These are phyloP conservation scores for Polysphondylium violaceum DNA, from an alignment of 78 protist genomes.

Conservation along the genomic window DNA sequence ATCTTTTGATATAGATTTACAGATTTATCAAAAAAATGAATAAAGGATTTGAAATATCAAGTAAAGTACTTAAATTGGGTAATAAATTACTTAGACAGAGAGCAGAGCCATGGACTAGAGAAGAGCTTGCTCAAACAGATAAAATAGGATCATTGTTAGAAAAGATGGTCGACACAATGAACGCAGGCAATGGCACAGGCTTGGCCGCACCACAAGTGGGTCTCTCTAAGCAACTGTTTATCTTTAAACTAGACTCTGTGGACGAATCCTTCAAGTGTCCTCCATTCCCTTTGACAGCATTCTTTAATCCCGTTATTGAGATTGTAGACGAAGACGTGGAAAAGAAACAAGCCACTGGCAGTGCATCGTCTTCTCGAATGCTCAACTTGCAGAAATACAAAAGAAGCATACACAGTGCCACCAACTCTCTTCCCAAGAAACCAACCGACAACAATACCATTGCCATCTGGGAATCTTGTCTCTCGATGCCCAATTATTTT, in stretches of 20 bases:
- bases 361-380: constrained; percentile 4
- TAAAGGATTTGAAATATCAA: constrained; percentile 21
- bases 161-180: constrained; percentile 21
- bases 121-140: constrained; percentile 11
- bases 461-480: constrained; percentile 46
- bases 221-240: constrained; percentile 39
- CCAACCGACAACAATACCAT: constrained; percentile 30
- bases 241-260: constrained; percentile 1
- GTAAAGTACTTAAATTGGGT: constrained; percentile 32
- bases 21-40: background rate
- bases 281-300: constrained; percentile 60
- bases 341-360: background rate
- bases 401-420: background rate
- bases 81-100: constrained; percentile 19
- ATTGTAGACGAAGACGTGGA: constrained; percentile 24
- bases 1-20: too few relatives aligned
- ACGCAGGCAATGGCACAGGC: constrained; percentile 27
- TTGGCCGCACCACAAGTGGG: constrained; percentile 75
- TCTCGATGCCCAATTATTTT: constrained; percentile 43
- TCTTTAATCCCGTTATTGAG: constrained; percentile 56
- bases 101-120: constrained; percentile 47
- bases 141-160: constrained; percentile 41
- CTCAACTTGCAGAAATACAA: constrained; percentile 35
- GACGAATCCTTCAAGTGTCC: constrained; percentile 2
- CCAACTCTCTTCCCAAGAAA: background rate